Evolutionary conservation across 2,329 filamentous ascomycete genomes (phyloP), one percentile per base, ranked within the genome.

Genomic region (Knufia petricola): DNA sequence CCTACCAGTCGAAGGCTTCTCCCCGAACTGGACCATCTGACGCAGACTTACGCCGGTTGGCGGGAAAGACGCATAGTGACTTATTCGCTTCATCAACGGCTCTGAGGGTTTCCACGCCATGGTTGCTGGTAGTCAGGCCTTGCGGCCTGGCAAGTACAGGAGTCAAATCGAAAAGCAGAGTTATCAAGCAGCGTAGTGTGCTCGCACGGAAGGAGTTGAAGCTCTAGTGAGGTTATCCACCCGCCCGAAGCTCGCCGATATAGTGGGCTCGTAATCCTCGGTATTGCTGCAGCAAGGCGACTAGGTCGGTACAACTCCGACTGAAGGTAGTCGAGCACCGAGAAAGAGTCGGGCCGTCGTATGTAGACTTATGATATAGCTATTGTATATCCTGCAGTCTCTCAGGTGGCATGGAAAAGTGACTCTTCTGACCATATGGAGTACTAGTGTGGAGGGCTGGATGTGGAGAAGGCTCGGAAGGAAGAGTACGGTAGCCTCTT

Each of bases 11-110:
- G 89, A 95, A 46, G 90, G 89, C 66, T 82, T 86, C 73, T 95
- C 88, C 64, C 90, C 90, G 67, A 96, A 96, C 68, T 96, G 90
- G 51, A 96, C 90, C 92, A 98, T 98, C 76, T 98, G 92, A 66
- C 92, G 81, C 69, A 98, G 76, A 66, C 89, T 95, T 61, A 94
- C 86, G 62, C 92, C 92, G 12, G 92, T 98, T 53, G 92, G 92
- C 57, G 92, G 92, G 69, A 96, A 98, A 69, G 82, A 87, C 67
- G 88, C 87, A 78, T 95, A 95, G 72, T 95, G 88, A 69, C 84
- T 82, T 82, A 95, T 95, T 74, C 85, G 95, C 61, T 92, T 85
- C 87, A 95, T 92, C 81, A 96, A 71, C 72, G 80, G 78, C 69
- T 89, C 85, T 55, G 85, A 85, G 66, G 83, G 84, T 74, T 84